Evolutionary conservation across 1,139 yeast species (phyloP), one percentile per base, ranked within the genome.

Genomic region (Eremothecium coryli): DNA sequence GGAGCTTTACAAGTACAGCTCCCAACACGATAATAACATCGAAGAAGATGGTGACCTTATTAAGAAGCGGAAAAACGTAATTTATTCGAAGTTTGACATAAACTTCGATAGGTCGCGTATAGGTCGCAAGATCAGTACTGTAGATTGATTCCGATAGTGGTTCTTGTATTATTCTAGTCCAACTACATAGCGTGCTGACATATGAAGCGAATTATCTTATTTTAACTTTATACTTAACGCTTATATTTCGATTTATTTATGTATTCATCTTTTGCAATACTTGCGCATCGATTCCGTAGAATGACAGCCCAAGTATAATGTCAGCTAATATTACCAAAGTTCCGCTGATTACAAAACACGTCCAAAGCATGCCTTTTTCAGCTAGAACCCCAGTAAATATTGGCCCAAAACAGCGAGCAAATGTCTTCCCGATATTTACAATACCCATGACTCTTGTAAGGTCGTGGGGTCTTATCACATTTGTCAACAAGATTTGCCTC

Each of bases 381-480:
- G 95, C 93, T 31, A 85, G 61, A 27, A 66, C 57, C 2, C 96
- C 96, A 0, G 94, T 81, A 47, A 82, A 70, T 3, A 73, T 50
- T 0, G 95, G 95, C 0, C 95, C 94, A 14, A 82, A 53, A 33
- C 93, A 76, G 39, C 94, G 66, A 0, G 94, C 93, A 45, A 82
- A 66, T 1, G 95, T 86, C 55, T 85, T 85, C 17, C 82, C 86
- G 24, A 85, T 77, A 50, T 85, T 85, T 4, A 85, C 94, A 3
- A 81, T 65, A 2, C 95, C 95, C 77, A 86, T 71, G 2, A 81
- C 90, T 46, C 69, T 71, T 4, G 93, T 76, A 30, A 86, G 61
- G 38, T 82, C 93, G 9, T 65, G 58, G 8, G 70, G 66, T 11
- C 69, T 68, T 35, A 86, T 75, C 13, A 84, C 64, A 2, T 82